Evolutionary conservation across 192 early-diverging fungal genomes (phyloP), one percentile per base, ranked within the genome.

Genomic region (Gonapodya prolifera): DNA sequence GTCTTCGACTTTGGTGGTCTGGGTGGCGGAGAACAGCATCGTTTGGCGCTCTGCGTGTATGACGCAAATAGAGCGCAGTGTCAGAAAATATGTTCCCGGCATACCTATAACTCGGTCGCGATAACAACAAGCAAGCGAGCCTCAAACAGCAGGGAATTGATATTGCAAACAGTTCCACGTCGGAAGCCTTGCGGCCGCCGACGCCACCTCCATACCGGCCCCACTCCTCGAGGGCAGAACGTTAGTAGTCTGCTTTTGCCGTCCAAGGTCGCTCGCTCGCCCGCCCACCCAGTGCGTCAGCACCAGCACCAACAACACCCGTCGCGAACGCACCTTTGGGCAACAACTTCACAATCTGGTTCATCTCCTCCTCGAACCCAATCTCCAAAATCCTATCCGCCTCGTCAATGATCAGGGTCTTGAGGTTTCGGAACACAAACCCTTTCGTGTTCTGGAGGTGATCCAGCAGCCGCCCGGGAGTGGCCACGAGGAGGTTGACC

Each of bases 291-390:
- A 69, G n/a, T n/a, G 45, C 8, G 45, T n/a, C 45, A n/a, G n/a
- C 13, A n/a, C n/a, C 13, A n/a, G 45, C 8, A 8, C 45, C 45
- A 69, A n/a, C 45, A n/a, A n/a, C 45, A 69, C 45, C 13, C n/a
- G 8, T 69, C 45, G 13, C 45, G 45, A 23, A 77, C 69, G 78
- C 76, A 92, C 91, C 91, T 82, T 84, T 87, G 23, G 97, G 97
- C 75, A 99, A 85, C 70, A 96, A 86, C 83, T 94, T 95, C 82
- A 99, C 89, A 77, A 99, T 98, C 79, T 95, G 93, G 79, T 93
- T 94, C 96, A 98, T 98, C 84, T 99, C 96, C 75, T 96, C 94
- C 83, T 99, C 97, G 83, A 99, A 98, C 70, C 97, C 97, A 82
- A 94, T 93, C 83, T 98, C 95, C 81, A 98, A 84, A 83, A 98